Evolutionary conservation across 2,329 filamentous ascomycete genomes (phyloP), one percentile per base, ranked within the genome.

Genomic region (Fusarium denticulatum): DNA sequence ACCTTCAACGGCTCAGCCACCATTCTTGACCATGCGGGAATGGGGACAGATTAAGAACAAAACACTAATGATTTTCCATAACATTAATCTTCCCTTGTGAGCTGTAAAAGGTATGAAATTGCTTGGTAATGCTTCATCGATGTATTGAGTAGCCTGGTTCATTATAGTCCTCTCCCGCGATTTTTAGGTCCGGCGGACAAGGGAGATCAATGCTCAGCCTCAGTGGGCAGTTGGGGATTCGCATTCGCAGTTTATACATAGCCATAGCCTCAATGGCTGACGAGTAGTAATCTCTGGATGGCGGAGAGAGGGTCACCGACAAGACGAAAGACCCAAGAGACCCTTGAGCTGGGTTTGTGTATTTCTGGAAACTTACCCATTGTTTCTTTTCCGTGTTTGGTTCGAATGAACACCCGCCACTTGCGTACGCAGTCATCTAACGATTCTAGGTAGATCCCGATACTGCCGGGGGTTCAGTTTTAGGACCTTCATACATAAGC

Each of bases 241-340:
- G 65, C 52, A 63, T 67, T 59, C 59, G 37, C 46, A 49, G 50
- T 49, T 22, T 47, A 40, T 20, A 47, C 24, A 22, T 37, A 37
- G 37, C 24, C 49, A 56, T 49, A 65, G 73, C 74, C 64, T 52
- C 74, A 67, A 67, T 63, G 24, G 69, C 62, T 76, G 73, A 74
- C 71, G 72, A 73, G 58, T 65, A 42, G 50, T 30, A 45, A 50
- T 58, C 28, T 45, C 57, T 42, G 53, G 53, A 56, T 67, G 43
- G 39, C 34, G 47, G 56, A 67, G 62, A 30, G 34, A 45, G 32
- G 56, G 39, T 62, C 49, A n/a, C 26, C 32, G 15, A 43, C 42
- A 55, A 30, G 39, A 43, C 28, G 24, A 60, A 28, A 62, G 32
- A 42, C 55, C 57, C 32, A 30, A 52, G 24, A 61, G 37, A 45